Evolutionary conservation across 768 basidiomycete genomes (phyloP).

Genomic region (Podaxis sp.): DNA sequence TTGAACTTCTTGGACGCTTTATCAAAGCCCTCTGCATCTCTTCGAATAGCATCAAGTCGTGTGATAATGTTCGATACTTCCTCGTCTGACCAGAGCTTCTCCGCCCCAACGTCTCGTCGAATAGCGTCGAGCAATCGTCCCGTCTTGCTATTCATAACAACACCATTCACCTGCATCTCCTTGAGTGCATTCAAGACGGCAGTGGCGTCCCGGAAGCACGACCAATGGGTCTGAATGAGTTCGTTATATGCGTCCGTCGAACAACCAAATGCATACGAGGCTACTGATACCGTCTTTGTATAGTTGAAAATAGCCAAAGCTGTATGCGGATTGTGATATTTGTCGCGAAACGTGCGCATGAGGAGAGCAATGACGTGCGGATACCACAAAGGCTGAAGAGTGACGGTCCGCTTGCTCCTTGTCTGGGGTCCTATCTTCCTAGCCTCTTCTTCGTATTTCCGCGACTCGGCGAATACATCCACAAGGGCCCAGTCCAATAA

Average conservation of each 20-base stretch:
- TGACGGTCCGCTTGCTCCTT: slow-evolving; percentile 23
- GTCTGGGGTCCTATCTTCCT: slow-evolving; percentile 24
- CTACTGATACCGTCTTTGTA: slow-evolving; percentile 66
- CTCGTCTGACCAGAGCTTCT: slow-evolving; percentile 51
- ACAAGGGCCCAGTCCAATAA: slow-evolving; percentile 70
- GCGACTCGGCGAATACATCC: slow-evolving; percentile 63
- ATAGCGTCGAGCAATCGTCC: slow-evolving; percentile 57
- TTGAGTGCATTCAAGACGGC: slow-evolving; percentile 69
- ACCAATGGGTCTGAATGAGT: slow-evolving; percentile 82
- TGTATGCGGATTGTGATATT: slow-evolving; percentile 73
- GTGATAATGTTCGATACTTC: slow-evolving; percentile 28
- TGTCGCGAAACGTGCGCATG: slow-evolving; percentile 75
- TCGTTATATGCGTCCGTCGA: slow-evolving; percentile 87
- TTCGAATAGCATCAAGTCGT: slow-evolving; percentile 8
- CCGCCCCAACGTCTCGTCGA: slow-evolving; percentile 56
- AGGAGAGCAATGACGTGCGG: slow-evolving; percentile 72
- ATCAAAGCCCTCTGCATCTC: slow-evolving; percentile 2
- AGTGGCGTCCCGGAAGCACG: slow-evolving; percentile 72
- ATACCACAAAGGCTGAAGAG: slow-evolving; percentile 62
- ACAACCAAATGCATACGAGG: slow-evolving; percentile 88
- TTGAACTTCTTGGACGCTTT: neutral
- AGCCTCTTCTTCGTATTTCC: slow-evolving; percentile 44
- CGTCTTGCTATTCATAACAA: slow-evolving; percentile 59
- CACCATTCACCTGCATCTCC: slow-evolving; percentile 82
- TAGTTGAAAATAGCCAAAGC: slow-evolving; percentile 81